Percentiles rank a stretch among this genome's conserved stretches.
Evolutionary conservation across 139 green algal genomes (phyloP).

Genomic region (Trebouxia sp.): DNA sequence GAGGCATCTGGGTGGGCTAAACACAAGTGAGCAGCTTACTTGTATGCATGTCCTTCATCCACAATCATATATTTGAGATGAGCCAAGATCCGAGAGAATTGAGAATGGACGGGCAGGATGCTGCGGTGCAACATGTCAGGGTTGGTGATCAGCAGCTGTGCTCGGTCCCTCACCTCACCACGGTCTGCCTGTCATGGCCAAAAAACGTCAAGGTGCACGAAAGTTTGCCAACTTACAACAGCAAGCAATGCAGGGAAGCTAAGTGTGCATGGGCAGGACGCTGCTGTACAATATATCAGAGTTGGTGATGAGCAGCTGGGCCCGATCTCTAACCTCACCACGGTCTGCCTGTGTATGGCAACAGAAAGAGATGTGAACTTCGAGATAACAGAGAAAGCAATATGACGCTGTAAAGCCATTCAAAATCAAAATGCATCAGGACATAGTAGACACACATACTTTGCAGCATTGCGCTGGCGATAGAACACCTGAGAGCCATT

Average conservation of each 20-base stretch:
- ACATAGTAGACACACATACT: no score
- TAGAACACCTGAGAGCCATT: no score
- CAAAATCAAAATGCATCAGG: no score
- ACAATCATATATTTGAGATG: constrained; percentile 83
- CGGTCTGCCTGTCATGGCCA: constrained; percentile 45
- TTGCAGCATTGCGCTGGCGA: no score
- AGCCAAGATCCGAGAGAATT: constrained; percentile 73
- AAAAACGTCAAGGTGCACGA: no score
- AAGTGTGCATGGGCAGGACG: constrained; percentile 77
- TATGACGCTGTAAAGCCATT: no score
- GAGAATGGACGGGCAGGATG: constrained; percentile 77
- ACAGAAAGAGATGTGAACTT: background rate
- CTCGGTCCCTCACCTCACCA: constrained; percentile 48
- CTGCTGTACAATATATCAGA: constrained; percentile 95
- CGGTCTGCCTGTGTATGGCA: constrained; percentile 36
- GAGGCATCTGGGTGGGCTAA: background rate
- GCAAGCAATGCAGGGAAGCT: no score
- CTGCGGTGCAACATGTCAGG: constrained; percentile 96
- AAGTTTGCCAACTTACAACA: no score
- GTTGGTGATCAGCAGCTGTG: constrained; percentile 89
- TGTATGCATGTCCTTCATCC: constrained; percentile 91
- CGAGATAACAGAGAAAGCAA: no score
- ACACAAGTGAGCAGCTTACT: constrained; percentile 7
- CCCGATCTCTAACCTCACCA: constrained; percentile 48
- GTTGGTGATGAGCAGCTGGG: constrained; percentile 89